Evolutionary conservation across 306 rosid species (phyloP), one percentile per base, ranked within the genome.

Genomic region (Pterocarpus santalinus): DNA sequence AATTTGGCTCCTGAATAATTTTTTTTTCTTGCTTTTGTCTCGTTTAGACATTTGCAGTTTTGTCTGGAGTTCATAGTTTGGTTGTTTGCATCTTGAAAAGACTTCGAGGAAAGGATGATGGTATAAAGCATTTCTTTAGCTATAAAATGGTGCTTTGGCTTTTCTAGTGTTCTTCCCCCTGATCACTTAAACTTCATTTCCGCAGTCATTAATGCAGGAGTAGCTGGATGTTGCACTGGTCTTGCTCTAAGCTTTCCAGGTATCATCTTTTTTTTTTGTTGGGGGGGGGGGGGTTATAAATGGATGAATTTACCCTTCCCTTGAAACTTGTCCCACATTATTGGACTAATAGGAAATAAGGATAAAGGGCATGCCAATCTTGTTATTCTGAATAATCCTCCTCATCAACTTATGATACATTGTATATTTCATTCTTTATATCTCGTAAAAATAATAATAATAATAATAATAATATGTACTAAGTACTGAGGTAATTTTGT

Each of bases 181-280:
- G 35, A 49, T 81, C 32, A 12, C 57, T 65, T 55, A 16, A 55
- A 55, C 30, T 78, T 84, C 35, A 61, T 64, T 33, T 87, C 9
- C 85, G 88, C 85, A 95, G 99, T 90, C 82, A 91, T 95, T 77
- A 93, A 95, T 78, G 96, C 98, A 0, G 99, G 99, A 73, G 96
- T 95, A 65, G 99, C 99, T 73, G 99, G 99, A 75, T 95, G 99
- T 86, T 95, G 99, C 86, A 95, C 99, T 62, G 99, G 99, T 60
- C 92, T 95, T 64, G 98, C 96, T 84, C 92, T 95, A 75, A 95
- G 99, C 84, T 93, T 93, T 81, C 98, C 99, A 33, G 98, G 99
- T 95, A 90, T 70, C 60, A 44, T 14, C 17, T 16, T 8, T 7
- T 2, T 64, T 17, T 22, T 22, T 22, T 22, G 0, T 22, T 22